Evolutionary conservation across 352 stramenopile genomes (phyloP).

Genomic region (Globisporangium nunn): DNA sequence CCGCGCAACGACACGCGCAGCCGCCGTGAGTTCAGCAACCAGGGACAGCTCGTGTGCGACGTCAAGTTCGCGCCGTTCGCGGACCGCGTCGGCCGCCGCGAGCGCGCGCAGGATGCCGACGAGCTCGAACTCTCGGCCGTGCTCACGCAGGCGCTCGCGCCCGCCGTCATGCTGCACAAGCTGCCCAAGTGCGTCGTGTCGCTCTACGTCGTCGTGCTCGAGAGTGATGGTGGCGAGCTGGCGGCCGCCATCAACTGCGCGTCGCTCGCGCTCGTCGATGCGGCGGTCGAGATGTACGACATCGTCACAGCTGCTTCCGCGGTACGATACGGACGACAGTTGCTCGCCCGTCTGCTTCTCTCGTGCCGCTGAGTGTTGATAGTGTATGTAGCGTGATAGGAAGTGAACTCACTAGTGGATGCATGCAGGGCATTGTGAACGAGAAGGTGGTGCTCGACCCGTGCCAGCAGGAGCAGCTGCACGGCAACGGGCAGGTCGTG

Average conservation of each 20-base stretch:
- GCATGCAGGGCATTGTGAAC: constrained; percentile 38
- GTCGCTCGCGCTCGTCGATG: constrained; percentile 83
- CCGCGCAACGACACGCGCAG: constrained; percentile 70
- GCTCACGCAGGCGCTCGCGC: constrained; percentile 66
- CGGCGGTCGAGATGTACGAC: constrained; percentile 90
- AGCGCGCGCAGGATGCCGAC: constrained; percentile 68
- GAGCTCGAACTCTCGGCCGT: constrained; percentile 77
- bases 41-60: constrained; percentile 83
- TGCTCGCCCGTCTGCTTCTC: background rate
- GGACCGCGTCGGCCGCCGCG: constrained; percentile 43
- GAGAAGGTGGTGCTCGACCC: constrained; percentile 63
- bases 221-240: constrained; percentile 79
- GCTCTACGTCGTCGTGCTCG: constrained; percentile 84
- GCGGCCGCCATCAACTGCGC: constrained; percentile 80
- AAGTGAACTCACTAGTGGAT: constrained; percentile 4
- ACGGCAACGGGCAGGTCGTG: constrained; percentile 53
- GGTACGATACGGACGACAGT: constrained; percentile 1
- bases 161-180: constrained; percentile 81
- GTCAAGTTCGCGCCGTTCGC: constrained; percentile 87
- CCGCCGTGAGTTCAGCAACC: constrained; percentile 78
- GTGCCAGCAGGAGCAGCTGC: constrained; percentile 52
- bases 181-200: constrained; percentile 88
- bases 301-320: constrained; percentile 77
- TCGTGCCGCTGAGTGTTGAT: background rate
- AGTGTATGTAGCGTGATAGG: constrained; percentile 1